Evolutionary conservation across 768 basidiomycete genomes (phyloP).

Genomic region (Cyclocybe cylindracea): DNA sequence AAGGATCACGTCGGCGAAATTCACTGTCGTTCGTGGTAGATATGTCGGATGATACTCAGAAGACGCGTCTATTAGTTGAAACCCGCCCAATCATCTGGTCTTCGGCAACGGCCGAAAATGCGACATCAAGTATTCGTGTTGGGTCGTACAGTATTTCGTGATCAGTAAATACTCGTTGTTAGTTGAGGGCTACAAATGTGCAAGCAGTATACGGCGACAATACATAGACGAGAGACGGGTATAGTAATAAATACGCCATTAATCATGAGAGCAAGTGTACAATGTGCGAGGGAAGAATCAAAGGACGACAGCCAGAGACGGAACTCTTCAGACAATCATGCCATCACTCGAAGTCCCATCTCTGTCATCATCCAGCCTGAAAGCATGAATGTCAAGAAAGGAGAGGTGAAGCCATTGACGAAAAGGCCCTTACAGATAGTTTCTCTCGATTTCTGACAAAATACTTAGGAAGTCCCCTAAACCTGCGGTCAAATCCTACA

Average conservation of each 20-base stretch:
- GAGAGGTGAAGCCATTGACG: slow-evolving; percentile 25
- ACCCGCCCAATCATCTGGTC: too few species aligned
- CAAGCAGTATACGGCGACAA: slow-evolving; percentile 7
- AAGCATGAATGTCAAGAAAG: slow-evolving; percentile 3
- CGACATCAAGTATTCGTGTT: not conserved
- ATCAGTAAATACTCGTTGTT: slow-evolving; percentile 5
- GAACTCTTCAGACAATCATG: slow-evolving; percentile 35
- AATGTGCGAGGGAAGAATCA: not conserved
- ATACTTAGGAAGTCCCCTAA: slow-evolving; percentile 92
- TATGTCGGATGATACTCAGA: slow-evolving; percentile 3
- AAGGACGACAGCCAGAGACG: slow-evolving; percentile 8
- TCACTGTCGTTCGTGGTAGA: slow-evolving; percentile 1
- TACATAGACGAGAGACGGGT: slow-evolving; percentile 8
- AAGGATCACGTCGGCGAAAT: slow-evolving; percentile 5
- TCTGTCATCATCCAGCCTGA: slow-evolving; percentile 69
- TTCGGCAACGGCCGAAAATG: slow-evolving; percentile 11
- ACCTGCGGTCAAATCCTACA: slow-evolving; percentile 10
- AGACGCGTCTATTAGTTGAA: slow-evolving; percentile 7
- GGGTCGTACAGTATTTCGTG: slow-evolving; percentile 1
- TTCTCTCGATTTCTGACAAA: slow-evolving; percentile 87
- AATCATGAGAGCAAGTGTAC: not conserved
- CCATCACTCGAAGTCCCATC: slow-evolving; percentile 64
- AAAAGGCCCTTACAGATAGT: slow-evolving; percentile 62
- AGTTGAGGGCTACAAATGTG: slow-evolving; percentile 12
- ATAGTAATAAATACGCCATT: slow-evolving; percentile 5